Percentiles rank a stretch among this genome's conserved stretches.
Evolutionary conservation across 2,329 filamentous ascomycete genomes (phyloP).

Genomic region (Hypoxylon sp.): DNA sequence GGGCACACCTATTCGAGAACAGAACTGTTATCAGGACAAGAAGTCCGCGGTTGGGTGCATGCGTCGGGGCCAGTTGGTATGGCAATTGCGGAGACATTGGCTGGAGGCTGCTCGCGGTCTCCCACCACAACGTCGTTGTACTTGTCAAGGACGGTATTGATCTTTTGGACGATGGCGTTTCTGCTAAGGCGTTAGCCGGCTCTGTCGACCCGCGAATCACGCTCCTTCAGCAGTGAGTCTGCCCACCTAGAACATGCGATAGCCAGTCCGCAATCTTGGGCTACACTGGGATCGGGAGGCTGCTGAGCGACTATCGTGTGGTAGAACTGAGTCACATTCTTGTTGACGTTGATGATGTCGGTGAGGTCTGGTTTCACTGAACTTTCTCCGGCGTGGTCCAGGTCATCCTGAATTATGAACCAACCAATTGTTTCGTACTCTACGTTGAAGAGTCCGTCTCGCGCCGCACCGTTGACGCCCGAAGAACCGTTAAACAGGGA

Average conservation of each 20-base stretch:
- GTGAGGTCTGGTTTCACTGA: background rate
- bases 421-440: background rate
- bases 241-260: conserved; percentile 12
- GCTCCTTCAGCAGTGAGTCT: background rate
- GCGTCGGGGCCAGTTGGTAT: background rate
- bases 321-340: background rate
- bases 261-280: background rate
- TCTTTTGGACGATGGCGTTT: background rate
- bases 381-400: background rate
- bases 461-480: background rate
- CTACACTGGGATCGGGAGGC: background rate
- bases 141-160: background rate
- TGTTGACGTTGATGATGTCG: background rate
- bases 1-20: no score
- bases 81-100: no score
- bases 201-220: background rate
- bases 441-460: background rate
- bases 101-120: background rate
- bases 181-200: background rate
- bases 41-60: background rate
- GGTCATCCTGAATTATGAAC: background rate
- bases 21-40: background rate
- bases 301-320: background rate
- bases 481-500: background rate
- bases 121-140: background rate